Base-by-base conservation (phyloP, 2,329 filamentous ascomycete genomes). In the Emmonsiellopsis sp. region DNA sequence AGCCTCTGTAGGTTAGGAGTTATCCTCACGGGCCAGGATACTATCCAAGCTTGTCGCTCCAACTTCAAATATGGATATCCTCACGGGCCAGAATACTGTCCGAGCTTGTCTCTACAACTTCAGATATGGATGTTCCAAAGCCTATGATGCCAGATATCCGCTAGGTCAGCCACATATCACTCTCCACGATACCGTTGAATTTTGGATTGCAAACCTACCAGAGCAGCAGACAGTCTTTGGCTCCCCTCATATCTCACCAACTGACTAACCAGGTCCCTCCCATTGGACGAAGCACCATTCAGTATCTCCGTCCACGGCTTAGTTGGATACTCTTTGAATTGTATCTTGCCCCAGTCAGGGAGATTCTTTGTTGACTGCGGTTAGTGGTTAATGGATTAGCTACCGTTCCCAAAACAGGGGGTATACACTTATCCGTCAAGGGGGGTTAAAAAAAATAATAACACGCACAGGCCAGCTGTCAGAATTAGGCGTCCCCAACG, bases 341-440 rank as follows among this genome's bases (percentile, higher is more conserved):
- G 71, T 65, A 86, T 81, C 65, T 86, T 94, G 11, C 91, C 87
- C 79, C 95, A 98, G 15, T 95, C 93, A 0, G 87, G 86, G 63
- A 94, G 86, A 1, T 65, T 64, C 9, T 71, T 56, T 34, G 67
- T 65, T 51, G 69, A 72, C 70, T 71, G 54, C 37, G 35, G 57
- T 40, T 41, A 43, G 48, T 52, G 5, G 34, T 13, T 45, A 26
- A 26, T 26, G 20, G 1, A 26, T 26, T 26, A 26, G 20, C 20
- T 26, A 26, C 5, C 20, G 20, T 26, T 26, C 20, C 20, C 20
- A 26, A 26, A 26, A 26, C 20, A 26, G 20, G 20, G 20, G 20
- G 20, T 26, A 26, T 26, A 26, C 20, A 26, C 20, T 26, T 26
- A 26, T 26, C 20, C 20, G 20, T 26, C 20, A 26, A 50, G 37